These are phyloP conservation scores for Trypanosomatidae sp. DNA, from an alignment of 208 protist species.

Conservation along the genomic window DNA sequence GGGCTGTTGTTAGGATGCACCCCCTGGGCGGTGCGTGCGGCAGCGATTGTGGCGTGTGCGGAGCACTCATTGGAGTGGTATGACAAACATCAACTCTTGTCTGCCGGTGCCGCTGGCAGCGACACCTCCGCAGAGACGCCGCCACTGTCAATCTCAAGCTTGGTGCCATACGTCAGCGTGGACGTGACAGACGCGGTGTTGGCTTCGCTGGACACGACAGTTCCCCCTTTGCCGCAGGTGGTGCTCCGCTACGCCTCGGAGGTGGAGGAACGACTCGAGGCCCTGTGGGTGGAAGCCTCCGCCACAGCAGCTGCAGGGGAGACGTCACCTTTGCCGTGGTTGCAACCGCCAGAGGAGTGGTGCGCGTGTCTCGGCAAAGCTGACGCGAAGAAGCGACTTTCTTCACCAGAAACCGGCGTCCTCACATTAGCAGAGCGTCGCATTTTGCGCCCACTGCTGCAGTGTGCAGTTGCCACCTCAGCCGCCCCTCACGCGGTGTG, in stretches of 20 bases:
- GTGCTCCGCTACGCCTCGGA: slow-evolving; percentile 13
- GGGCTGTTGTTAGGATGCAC: slow-evolving; percentile 49
- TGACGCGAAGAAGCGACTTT: not conserved
- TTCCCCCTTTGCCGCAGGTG: slow-evolving; percentile 11
- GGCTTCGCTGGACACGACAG: slow-evolving; percentile 1
- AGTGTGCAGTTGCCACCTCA: slow-evolving; percentile 21
- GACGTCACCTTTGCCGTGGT: slow-evolving; percentile 4
- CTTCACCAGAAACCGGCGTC: not conserved
- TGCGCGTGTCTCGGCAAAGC: not conserved
- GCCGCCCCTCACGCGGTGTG: slow-evolving; percentile 15
- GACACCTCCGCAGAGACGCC: not conserved
- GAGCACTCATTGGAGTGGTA: slow-evolving; percentile 25
- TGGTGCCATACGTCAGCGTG: slow-evolving; percentile 8
- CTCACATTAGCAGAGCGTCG: slow-evolving; percentile 11
- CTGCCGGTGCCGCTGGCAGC: not conserved
- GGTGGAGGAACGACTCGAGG: slow-evolving; percentile 9
- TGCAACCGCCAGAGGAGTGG: slow-evolving; percentile 8
- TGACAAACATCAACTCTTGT: not conserved
- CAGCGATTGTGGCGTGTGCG: slow-evolving; percentile 22
- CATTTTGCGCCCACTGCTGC: slow-evolving; percentile 17
- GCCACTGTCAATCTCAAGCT: not conserved
- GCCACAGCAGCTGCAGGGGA: not conserved
- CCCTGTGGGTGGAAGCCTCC: not conserved
- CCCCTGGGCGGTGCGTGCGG: slow-evolving; percentile 14
- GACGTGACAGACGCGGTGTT: slow-evolving; percentile 27